phyloP scores from a whole-genome alignment of 2,329 filamentous ascomycete species.

The Diaporthe sp. region DNA sequence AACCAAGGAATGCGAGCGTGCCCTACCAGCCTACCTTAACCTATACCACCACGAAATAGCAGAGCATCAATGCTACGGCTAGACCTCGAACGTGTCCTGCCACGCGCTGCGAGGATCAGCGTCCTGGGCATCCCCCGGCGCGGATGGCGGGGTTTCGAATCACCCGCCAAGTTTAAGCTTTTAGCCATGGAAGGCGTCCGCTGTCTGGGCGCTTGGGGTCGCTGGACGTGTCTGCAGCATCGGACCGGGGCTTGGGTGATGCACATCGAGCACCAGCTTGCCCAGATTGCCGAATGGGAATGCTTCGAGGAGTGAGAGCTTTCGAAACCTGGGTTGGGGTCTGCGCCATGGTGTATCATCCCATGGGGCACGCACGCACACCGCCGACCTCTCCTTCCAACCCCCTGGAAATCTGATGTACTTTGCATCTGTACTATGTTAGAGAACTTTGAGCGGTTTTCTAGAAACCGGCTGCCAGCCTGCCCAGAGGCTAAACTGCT shows the following conservation, averaged over 20 bases:
- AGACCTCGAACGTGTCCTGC: conserved; percentile 25
- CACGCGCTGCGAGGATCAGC: conserved; percentile 20
- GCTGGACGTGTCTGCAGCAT: conserved; percentile 14
- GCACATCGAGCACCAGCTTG: not conserved
- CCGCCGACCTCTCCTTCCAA: not conserved
- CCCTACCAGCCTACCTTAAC: not conserved
- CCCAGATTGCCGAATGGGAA: not conserved
- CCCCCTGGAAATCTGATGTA: conserved; percentile 3
- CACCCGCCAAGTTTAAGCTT: conserved; percentile 32
- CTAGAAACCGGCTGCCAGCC: not conserved
- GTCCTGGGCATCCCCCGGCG: conserved; percentile 25
- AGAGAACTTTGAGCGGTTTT: conserved; percentile 1
- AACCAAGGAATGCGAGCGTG: conserved; percentile 4
- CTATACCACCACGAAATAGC: conserved; percentile 12
- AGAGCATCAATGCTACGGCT: conserved; percentile 22
- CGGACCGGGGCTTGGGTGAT: conserved; percentile 14
- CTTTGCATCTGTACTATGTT: conserved; percentile 10
- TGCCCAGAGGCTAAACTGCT: not conserved
- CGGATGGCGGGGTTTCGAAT: conserved; percentile 30
- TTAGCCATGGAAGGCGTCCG: conserved; percentile 29
- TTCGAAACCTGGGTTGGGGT: conserved; percentile 18
- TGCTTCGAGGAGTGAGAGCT: not conserved
- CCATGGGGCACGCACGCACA: not conserved
- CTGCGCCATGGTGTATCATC: conserved; percentile 19
- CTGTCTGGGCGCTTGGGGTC: not conserved